Base-by-base conservation (phyloP, 164 flowering plant genomes). In the Nymphaea thermarum region DNA sequence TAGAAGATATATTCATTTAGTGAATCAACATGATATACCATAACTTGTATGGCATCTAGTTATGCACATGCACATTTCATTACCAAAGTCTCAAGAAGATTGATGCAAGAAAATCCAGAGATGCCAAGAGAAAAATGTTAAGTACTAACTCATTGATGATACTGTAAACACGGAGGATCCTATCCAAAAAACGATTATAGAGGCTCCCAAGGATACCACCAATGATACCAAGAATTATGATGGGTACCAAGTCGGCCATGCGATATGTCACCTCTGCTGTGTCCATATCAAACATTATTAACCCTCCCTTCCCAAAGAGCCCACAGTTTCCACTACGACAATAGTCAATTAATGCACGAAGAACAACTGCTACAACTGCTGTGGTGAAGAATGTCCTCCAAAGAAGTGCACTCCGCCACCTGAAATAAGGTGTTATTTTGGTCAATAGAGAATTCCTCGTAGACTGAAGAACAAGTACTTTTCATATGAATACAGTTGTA, bases 351-450 rank as follows among this genome's bases (percentile, higher is more conserved):
- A 86, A 67, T 72, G 75, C 79, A 73, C 94, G 82, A 71, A 91
- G 72, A 7, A 87, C 91, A 63, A 93, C 83, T 5, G 93, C 96
- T 11, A 87, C 93, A 5, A 91, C 89, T 47, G 97, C 98, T 62
- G 98, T 90, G 0, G 96, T 90, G 76, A 90, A 93, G 73, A 93
- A 93, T 1, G 98, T 86, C 76, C 96, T 87, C 98, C 98, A 93
- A 6, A 93, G 89, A 74, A 93, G 91, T 68, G 98, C 97, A 79
- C 96, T 91, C 68, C 98, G 77, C 98, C 98, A 93, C 97, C 98
- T 93, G 73, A 74, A 62, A 43, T 10, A 12, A 51, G 15, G 5
- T 47, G 12, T 51, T 15, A 51, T 15, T 51, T 51, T 15, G 14
- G 57, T 25, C 36, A 25, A 25, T 25, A 25, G 36, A 25, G 36